These are phyloP conservation scores for Platanthera guangdongensis DNA, from an alignment of 106 monocot genomes.

Conservation along the genomic window DNA sequence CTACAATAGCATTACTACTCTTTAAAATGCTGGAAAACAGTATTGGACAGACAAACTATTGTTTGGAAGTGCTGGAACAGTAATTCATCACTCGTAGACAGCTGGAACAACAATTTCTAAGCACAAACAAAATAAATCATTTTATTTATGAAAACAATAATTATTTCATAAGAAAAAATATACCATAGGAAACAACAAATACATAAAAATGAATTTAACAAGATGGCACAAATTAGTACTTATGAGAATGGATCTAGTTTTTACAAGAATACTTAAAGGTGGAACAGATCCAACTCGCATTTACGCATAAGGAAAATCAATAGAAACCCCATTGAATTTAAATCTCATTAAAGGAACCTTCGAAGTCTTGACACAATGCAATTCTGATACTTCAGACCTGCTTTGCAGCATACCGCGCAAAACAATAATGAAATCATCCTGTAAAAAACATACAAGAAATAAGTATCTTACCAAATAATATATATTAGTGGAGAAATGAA, in stretches of 20 bases:
- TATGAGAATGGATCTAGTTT: not conserved
- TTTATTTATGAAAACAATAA: not conserved
- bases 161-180: not conserved
- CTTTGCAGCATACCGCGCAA: conserved; percentile 25
- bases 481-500: not conserved
- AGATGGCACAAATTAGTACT: not conserved
- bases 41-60: too few relatives aligned
- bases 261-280: conserved; percentile 17
- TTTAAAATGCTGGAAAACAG: too few relatives aligned
- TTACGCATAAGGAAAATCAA: conserved; percentile 40
- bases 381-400: conserved; percentile 30
- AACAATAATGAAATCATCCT: conserved; percentile 38
- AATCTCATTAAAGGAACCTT: conserved; percentile 40
- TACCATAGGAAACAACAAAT: not conserved
- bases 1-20: too few relatives aligned
- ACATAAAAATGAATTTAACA: not conserved
- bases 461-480: not conserved
- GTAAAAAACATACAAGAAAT: conserved; percentile 1
- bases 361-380: conserved; percentile 32
- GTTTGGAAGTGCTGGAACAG: too few relatives aligned
- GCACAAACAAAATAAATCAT: not conserved
- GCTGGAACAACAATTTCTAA: not conserved
- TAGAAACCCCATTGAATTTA: conserved; percentile 34
- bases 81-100: too few relatives aligned
- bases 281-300: conserved; percentile 21